phyloP scores from a whole-genome alignment of 306 rosid genomes.

The Nissolia schottii region DNA sequence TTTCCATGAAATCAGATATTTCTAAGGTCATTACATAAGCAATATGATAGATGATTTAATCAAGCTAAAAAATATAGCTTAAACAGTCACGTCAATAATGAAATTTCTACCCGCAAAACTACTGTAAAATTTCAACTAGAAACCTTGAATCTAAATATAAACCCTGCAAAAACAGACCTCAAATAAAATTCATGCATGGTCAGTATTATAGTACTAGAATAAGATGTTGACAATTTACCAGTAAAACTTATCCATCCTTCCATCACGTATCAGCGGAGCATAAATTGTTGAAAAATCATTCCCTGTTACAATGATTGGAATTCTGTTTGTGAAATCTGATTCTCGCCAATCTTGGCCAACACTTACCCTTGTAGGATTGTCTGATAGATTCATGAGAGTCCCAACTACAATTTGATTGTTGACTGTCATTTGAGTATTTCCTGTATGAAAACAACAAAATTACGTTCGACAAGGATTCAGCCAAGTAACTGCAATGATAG shows the following conservation, averaged over 20 bases:
- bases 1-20: conserved; percentile 12
- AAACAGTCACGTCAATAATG: conserved; percentile 6
- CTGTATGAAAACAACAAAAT: conserved; percentile 38
- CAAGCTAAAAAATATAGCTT: background rate
- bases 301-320: conserved; percentile 94
- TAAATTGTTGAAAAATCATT: conserved; percentile 90
- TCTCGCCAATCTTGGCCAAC: conserved; percentile 92
- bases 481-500: background rate
- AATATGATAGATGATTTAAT: conserved; percentile 5
- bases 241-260: conserved; percentile 98
- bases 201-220: background rate
- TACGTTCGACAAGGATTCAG: background rate
- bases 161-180: background rate
- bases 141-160: background rate
- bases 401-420: conserved; percentile 98
- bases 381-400: conserved; percentile 91
- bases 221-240: conserved; percentile 48
- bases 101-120: background rate
- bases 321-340: conserved; percentile 67
- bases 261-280: conserved; percentile 97
- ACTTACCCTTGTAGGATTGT: conserved; percentile 92
- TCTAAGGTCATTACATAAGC: conserved; percentile 1
- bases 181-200: background rate
- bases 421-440: conserved; percentile 93
- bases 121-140: conserved; percentile 15